Base-by-base conservation (phyloP, 1,139 yeast genomes). In the Zygoascus meyerae region DNA sequence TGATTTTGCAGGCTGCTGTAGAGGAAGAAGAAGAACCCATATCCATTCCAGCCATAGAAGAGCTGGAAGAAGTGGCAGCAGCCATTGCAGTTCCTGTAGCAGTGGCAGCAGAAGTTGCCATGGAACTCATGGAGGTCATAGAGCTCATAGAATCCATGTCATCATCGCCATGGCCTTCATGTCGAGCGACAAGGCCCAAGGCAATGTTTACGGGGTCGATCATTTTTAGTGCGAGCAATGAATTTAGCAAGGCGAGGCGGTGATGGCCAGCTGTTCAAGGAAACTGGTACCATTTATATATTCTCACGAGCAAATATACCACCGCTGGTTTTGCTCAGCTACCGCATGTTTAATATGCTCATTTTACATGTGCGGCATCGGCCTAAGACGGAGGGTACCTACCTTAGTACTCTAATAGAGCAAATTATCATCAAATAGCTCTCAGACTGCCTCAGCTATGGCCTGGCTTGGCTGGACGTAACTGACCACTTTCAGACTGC, bases 1-100 rank as follows among this genome's bases (percentile, higher is more conserved):
- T 45, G 52, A 66, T 61, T 40, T 61, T 48, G 54, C 70, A 66
- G 11, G 48, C 41, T 17, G 15, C n/a, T 3, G 21, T 16, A 18
- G 45, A 35, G n/a, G 34, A 21, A 6, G 34, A 26, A 12, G 35
- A 14, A 11, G 40, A 33, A 10, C 32, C 21, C 39, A 31, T 33
- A 15, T 29, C 42, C 42, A 41, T 36, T 31, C 44, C 38, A 39
- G 34, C 37, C 40, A 45, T 48, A 21, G 38, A 18, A 4, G 41
- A 10, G 7, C 42, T 26, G 11, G 45, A 21, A 15, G 44, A 18
- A n/a, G 50, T 33, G 3, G 46, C 36, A 16, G 33, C 29, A 26
- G 52, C 49, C 40, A 41, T 36, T 16, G 41, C 40, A 9, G 49
- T 39, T 32, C 44, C 41, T n/a, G 48, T 31, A 28, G 43, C 30